phyloP scores from a whole-genome alignment of 2,329 filamentous ascomycete species.

The Aureobasidium leucospermi region DNA sequence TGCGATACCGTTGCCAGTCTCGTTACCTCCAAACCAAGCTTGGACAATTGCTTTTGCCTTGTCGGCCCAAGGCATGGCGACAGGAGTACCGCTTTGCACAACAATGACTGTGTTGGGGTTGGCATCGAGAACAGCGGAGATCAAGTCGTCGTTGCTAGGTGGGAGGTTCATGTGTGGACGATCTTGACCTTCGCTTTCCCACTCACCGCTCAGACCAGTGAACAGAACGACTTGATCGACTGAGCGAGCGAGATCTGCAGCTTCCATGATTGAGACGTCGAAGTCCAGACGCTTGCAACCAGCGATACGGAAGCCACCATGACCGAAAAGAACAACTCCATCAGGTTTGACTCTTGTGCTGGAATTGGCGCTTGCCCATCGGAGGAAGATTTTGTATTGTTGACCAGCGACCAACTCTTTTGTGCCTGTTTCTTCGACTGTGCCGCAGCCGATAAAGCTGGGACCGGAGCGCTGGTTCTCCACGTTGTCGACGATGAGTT shows the following conservation, averaged over 20 bases:
- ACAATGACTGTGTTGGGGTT: conserved; percentile 67
- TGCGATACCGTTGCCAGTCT: conserved; percentile 70
- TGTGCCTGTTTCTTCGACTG: conserved; percentile 54
- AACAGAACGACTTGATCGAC: conserved; percentile 64
- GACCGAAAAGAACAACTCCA: neutral
- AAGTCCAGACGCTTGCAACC: neutral
- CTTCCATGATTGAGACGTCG: conserved; percentile 34
- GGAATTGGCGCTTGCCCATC: neutral
- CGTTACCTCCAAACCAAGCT: conserved; percentile 55
- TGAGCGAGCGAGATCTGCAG: conserved; percentile 52
- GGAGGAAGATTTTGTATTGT: neutral
- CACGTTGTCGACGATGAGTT: conserved; percentile 30
- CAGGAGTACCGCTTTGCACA: conserved; percentile 69
- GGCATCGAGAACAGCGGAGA: conserved; percentile 50
- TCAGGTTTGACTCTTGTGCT: neutral
- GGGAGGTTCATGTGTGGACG: conserved; percentile 56
- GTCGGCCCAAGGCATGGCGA: conserved; percentile 33
- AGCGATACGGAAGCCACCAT: neutral
- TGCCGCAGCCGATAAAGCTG: conserved; percentile 58
- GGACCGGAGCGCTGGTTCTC: conserved; percentile 52
- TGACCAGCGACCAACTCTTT: conserved; percentile 24
- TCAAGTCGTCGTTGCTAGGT: neutral
- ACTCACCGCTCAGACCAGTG: conserved; percentile 45
- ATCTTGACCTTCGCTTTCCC: conserved; percentile 48
- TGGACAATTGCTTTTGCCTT: conserved; percentile 16